Conservation (phyloP, 2,329 filamentous ascomycete genomes). For the Exophiala bonariae region DNA sequence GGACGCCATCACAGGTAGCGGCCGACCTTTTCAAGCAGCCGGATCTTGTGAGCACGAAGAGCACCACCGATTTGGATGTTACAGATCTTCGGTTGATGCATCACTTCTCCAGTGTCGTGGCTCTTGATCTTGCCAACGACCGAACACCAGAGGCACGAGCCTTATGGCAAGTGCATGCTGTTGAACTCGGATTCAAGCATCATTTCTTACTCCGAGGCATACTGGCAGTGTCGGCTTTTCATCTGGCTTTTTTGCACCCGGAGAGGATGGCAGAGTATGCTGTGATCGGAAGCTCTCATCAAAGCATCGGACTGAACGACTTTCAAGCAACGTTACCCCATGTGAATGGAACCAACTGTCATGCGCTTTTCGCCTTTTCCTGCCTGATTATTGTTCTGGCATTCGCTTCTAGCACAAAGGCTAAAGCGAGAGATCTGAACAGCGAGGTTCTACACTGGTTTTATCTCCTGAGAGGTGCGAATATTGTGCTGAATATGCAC, state of each 20-base stretch:
- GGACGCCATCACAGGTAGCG: constrained; percentile 11
- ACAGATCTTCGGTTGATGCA: constrained; percentile 40
- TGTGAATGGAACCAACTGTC: constrained; percentile 42
- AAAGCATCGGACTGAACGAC: constrained; percentile 36
- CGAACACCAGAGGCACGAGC: constrained; percentile 34
- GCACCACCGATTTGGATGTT: constrained; percentile 31
- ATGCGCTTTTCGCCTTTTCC: constrained; percentile 43
- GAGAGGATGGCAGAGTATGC: constrained; percentile 36
- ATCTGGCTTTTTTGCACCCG: constrained; percentile 40
- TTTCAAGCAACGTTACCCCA: constrained; percentile 36
- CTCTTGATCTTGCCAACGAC: constrained; percentile 33
- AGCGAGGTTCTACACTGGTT: constrained; percentile 33
- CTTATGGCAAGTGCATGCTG: constrained; percentile 36
- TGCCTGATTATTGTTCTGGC: constrained; percentile 42
- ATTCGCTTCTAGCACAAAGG: constrained; percentile 30
- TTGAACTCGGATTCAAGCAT: constrained; percentile 41
- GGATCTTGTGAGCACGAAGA: constrained; percentile 26
- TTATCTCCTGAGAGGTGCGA: constrained; percentile 32
- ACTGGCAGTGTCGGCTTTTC: constrained; percentile 45
- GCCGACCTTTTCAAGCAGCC: constrained; percentile 24
- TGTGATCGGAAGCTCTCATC: constrained; percentile 37
- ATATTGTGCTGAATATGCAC: constrained; percentile 33
- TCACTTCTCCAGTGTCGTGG: constrained; percentile 39
- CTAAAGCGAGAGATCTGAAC: constrained; percentile 27
- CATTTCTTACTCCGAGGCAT: constrained; percentile 46